Evolutionary conservation across 306 rosid genomes (phyloP), one percentile per base, ranked within the genome.

Genomic region (Pachyrhizus erosus): DNA sequence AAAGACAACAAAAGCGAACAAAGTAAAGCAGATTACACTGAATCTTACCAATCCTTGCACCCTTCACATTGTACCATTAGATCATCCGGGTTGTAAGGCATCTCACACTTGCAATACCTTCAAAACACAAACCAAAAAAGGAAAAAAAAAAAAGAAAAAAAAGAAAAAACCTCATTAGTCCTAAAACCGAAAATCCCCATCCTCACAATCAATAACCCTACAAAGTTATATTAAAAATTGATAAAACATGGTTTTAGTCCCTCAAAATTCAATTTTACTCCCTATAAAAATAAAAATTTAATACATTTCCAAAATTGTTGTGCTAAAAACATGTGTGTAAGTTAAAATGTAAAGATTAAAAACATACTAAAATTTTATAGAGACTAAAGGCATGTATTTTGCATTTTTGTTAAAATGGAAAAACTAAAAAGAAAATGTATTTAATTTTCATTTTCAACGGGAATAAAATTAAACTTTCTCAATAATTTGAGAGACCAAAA

Each of bases 1-100:
- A 51, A 83, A 40, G 18, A 45, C 33, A 52, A 78, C n/a, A 13
- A 61, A 2, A 61, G 60, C 2, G 17, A 66, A 23, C 10, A 58
- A 71, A 81, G 79, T 83, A 57, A 77, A 40, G 34, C 82, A 79
- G 52, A 58, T 55, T 57, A 75, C 40, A 79, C 73, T 73, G 75
- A 45, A 2, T 73, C 39, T 84, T 87, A 93, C 96, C 97, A 91
- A 80, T 91, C 97, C 83, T 89, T 90, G 90, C 97, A 93, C 48
- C 88, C 96, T 76, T 93, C 96, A 57, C 97, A 93, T 69, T 93
- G 94, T 75, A 93, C 92, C 97, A 93, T 93, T 51, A 93, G 96
- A 80, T 91, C 97, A 46, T 91, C 96, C 20, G 96, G 96, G 80
- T 93, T 93, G 76, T 91, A 93, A 20, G 97, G 97, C 97, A 91